These are phyloP conservation scores for Ophiocordyceps camponoti-saundersi DNA, from an alignment of 2,329 filamentous ascomycete genomes.

Conservation along the genomic window DNA sequence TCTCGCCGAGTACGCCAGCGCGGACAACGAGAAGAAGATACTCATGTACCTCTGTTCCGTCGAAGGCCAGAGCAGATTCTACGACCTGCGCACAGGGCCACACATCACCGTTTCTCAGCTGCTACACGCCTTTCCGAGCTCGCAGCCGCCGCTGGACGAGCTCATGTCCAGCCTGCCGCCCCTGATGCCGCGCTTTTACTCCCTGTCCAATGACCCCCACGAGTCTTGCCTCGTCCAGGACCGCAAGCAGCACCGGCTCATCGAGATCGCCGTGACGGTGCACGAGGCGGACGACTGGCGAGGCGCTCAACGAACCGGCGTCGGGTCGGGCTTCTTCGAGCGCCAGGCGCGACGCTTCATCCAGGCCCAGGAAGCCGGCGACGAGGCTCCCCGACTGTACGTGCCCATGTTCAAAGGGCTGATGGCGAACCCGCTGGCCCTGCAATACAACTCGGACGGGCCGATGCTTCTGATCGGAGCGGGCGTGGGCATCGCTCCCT, in stretches of 20 bases:
- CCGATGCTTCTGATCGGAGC: slow-evolving; percentile 97
- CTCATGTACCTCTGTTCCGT: slow-evolving; percentile 72
- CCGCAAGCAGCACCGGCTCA: slow-evolving; percentile 56
- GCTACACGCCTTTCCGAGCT: slow-evolving; percentile 79
- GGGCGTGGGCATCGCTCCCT: slow-evolving; percentile 90
- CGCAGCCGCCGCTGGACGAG: slow-evolving; percentile 70
- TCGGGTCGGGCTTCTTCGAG: slow-evolving; percentile 89
- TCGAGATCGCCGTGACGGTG: slow-evolving; percentile 94
- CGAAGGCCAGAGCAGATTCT: slow-evolving; percentile 84
- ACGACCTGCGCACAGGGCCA: slow-evolving; percentile 80
- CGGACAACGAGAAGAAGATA: slow-evolving; percentile 74
- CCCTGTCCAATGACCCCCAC: slow-evolving; percentile 87
- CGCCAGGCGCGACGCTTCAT: slow-evolving; percentile 61
- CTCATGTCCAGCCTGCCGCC: slow-evolving; percentile 68
- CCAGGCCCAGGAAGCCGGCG: slow-evolving; percentile 45
- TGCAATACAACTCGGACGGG: slow-evolving; percentile 80
- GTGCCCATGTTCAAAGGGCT: slow-evolving; percentile 96
- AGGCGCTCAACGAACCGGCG: slow-evolving; percentile 55
- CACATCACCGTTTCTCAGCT: slow-evolving; percentile 76
- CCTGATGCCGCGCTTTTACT: slow-evolving; percentile 97
- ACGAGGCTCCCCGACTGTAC: slow-evolving; percentile 43
- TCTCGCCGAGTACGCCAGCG: slow-evolving; percentile 67
- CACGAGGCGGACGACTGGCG: slow-evolving; percentile 76
- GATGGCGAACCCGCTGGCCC: slow-evolving; percentile 91
- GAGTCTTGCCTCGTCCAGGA: slow-evolving; percentile 53